Base-by-base conservation (phyloP, 345 rosid species). In the Sisymbrium irio region DNA sequence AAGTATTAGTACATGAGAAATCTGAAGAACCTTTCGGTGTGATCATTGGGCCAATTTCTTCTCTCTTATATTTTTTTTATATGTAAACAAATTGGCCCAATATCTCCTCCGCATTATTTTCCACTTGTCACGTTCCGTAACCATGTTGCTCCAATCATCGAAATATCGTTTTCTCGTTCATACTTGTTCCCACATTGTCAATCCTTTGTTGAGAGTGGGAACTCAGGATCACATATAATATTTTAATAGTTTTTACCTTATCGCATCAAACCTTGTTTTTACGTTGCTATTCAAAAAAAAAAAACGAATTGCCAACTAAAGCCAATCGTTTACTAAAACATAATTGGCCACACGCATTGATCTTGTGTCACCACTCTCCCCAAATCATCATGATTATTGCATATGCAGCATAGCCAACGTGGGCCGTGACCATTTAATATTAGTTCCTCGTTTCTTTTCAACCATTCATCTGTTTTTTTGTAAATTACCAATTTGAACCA, bases 61-160 rank as follows among this genome's bases (percentile, higher is more conserved):
- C n/a, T n/a, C n/a, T n/a, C n/a, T n/a, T n/a, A n/a, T n/a, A n/a
- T 5, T 30, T 4, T 1, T 30, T 30, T 30, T 6, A 4, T 27
- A 4, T 30, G 33, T 30, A 4, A 5, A 30, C 1, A 30, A 30
- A 30, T 30, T 30, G 33, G 33, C 25, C 42, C 55, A 60, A 41
- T 67, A 39, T 60, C 3, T 37, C 41, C 68, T 39, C 69, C 62
- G 69, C 7, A 20, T 47, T 68, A 35, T 30, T 36, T 12, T 68
- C 74, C 79, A 60, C 53, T 59, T 68, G 74, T 75, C 79, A 68
- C 69, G 69, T 68, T 60, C 62, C 67, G 28, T 67, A 51, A 66
- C 18, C 69, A 60, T 67, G 67, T 60, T 59, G 46, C 20, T 47
- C 71, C 49, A 35, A 35, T 73, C 39, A 73, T 73, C 45, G 18